Evolutionary conservation across 371 early-diverging fungal species (phyloP), one percentile per base, ranked within the genome.

Genomic region (Coemansia sp.): DNA sequence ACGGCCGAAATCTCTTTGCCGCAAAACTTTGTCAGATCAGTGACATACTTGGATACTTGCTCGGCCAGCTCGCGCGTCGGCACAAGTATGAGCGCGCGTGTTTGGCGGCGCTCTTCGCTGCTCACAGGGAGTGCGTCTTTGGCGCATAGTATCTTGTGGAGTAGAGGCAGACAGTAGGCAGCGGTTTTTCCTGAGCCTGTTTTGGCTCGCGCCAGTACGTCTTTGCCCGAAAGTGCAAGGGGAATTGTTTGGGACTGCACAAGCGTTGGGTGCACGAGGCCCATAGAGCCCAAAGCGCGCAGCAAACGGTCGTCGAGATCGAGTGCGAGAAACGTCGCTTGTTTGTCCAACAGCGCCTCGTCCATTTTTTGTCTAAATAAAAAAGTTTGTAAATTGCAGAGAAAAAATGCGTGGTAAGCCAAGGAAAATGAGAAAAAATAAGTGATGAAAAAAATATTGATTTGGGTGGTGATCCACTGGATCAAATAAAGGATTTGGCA

Each of bases 141-240:
- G 18, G 80, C 69, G 2, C 78, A 63, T 42, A 98, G 84, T 7
- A 97, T 89, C 79, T 93, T 91, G 81, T 98, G 95, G 44, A 99
- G 75, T 12, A 97, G 86, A 1, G 99, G 99, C 47, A 99, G 79
- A 57, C 93, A 87, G 85, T 98, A 99, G 1, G 99, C 96, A 12
- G 94, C 93, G 14, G 99, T 99, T 82, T 99, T 99, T 65, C 99
- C 99, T 66, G 94, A 94, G 50, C 99, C 99, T 1, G 99, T 99
- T 40, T 95, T 84, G n/a, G 99, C 98, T 64, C 94, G 87, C n/a
- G 95, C 98, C 58, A 99, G 87, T 55, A 99, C 88, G 78, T 98
- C 99, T 75, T 95, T 94, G 23, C 97, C 97, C n/a, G 91, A 82
- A 8, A 99, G 82, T 20, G 96, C 94, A n/a, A 95, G 82, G 18